Percentiles rank a stretch among this genome's conserved stretches.
Evolutionary conservation across 2,329 filamentous ascomycete species (phyloP).

Genomic region (Microthyrium microscopicum): DNA sequence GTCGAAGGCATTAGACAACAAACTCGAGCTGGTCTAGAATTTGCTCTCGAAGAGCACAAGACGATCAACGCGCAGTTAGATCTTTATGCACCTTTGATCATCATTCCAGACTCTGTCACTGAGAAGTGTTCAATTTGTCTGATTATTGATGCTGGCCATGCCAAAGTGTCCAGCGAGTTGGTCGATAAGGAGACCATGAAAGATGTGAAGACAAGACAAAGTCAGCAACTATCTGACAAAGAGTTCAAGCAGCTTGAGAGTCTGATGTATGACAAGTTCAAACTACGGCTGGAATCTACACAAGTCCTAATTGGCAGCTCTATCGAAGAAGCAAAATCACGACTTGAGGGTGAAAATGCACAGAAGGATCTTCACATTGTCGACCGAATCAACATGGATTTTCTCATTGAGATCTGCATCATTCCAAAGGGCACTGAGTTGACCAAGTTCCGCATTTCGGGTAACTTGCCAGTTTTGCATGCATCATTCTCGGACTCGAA

Average conservation of each 20-base stretch:
- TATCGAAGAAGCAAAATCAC: slow-evolving; percentile 73
- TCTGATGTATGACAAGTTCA: slow-evolving; percentile 95
- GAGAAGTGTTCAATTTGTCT: slow-evolving; percentile 67
- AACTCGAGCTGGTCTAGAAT: slow-evolving; percentile 87
- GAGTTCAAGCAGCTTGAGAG: slow-evolving; percentile 79
- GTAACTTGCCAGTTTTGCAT: slow-evolving; percentile 80
- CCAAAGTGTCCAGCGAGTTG: slow-evolving; percentile 82
- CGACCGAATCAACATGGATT: slow-evolving; percentile 93
- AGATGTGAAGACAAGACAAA: slow-evolving; percentile 82
- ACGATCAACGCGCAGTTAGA: slow-evolving; percentile 94
- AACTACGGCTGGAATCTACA: slow-evolving; percentile 82
- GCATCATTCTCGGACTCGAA: slow-evolving; percentile 86
- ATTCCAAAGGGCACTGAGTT: slow-evolving; percentile 89
- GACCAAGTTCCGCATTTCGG: slow-evolving; percentile 79
- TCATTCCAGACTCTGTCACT: slow-evolving; percentile 85
- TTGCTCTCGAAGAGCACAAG: slow-evolving; percentile 93
- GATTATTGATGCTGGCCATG: slow-evolving; percentile 91
- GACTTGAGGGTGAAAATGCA: slow-evolving; percentile 53
- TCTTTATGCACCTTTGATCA: slow-evolving; percentile 87
- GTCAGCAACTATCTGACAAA: slow-evolving; percentile 69
- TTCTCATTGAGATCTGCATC: slow-evolving; percentile 90
- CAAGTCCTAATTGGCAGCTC: slow-evolving; percentile 91
- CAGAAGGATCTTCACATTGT: slow-evolving; percentile 71
- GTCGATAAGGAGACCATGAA: slow-evolving; percentile 82
- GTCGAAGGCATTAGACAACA: slow-evolving; percentile 91